A percentile compares a stretch with the other conserved stretches of the same genome.
These are phyloP conservation scores for Saccharomyces kudriavzevii DNA, from an alignment of 805 yeast genomes.

Conservation along the genomic window DNA sequence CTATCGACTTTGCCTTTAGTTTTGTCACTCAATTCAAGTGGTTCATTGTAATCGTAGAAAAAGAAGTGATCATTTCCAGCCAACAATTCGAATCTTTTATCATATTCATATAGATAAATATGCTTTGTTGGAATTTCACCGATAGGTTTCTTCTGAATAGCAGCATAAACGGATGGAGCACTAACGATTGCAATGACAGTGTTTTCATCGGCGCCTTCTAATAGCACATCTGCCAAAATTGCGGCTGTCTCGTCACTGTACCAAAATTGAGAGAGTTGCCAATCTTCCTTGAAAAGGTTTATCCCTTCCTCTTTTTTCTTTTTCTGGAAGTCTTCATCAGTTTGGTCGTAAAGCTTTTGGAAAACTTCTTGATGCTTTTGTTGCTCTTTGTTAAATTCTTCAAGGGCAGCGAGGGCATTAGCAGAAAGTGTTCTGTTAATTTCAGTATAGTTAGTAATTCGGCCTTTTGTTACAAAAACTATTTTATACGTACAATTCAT, in stretches of 20 bases:
- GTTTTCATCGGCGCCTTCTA: slow-evolving; percentile 66
- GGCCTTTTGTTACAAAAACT: neutral
- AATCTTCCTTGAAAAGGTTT: slow-evolving; percentile 77
- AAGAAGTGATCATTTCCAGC: slow-evolving; percentile 62
- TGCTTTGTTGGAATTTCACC: slow-evolving; percentile 53
- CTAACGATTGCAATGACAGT: slow-evolving; percentile 71
- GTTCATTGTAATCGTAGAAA: slow-evolving; percentile 68
- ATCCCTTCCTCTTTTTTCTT: slow-evolving; percentile 41
- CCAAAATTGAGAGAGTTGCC: slow-evolving; percentile 95
- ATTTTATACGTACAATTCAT: slow-evolving; percentile 15
- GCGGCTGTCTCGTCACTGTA: slow-evolving; percentile 69
- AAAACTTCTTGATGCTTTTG: slow-evolving; percentile 47
- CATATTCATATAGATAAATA: slow-evolving; percentile 71
- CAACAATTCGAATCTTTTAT: slow-evolving; percentile 63
- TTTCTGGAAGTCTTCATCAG: slow-evolving; percentile 41
- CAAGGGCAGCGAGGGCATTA: slow-evolving; percentile 45
- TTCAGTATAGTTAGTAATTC: neutral
- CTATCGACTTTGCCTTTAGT: slow-evolving; percentile 60
- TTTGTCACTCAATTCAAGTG: slow-evolving; percentile 49
- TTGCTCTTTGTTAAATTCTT: slow-evolving; percentile 63
- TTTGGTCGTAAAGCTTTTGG: slow-evolving; percentile 42
- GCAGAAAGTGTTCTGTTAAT: slow-evolving; percentile 33
- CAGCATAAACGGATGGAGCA: slow-evolving; percentile 91
- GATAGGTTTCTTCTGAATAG: slow-evolving; percentile 48
- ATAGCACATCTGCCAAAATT: slow-evolving; percentile 55